Base-by-base conservation (phyloP, 2,329 filamentous ascomycete species). In the Epichloe uncinata region DNA sequence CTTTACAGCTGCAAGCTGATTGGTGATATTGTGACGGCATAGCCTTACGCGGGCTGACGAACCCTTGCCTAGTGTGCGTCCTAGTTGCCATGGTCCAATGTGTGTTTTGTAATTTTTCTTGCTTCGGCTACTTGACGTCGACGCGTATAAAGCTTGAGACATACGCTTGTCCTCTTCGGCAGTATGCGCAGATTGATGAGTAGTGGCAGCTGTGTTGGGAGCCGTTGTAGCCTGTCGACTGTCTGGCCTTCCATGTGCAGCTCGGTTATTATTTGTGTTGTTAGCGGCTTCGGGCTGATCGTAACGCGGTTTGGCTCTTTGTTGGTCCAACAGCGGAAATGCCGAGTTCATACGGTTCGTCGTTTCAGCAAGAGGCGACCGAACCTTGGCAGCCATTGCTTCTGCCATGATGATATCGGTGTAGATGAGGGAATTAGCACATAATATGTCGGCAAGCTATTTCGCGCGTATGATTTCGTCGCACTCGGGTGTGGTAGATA, bases 21-120 rank as follows among this genome's bases (percentile, higher is more conserved):
- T 80, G 4, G 88, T 93, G 20, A 80, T 68, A 22, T 74, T 77
- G 68, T 98, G 90, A 54, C 87, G 82, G 20, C 91, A 94, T 36
- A 93, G 73, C 49, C 91, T 79, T 15, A 98, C 93, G 30, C 87
- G 81, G 13, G 89, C 91, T 46, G 88, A 95, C 2, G 90, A 89
- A 3, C 93, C 93, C 58, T 87, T 86, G 0, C 93, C 93, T 30
- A 98, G 74, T 0, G 87, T 95, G 63, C 80, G 88, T 6, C 93
- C 93, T 3, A 98, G 71, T 56, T 91, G 82, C 93, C 93, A 98
- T 56, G 91, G 91, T 0, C 93, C 93, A 59, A 98, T 87, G 59
- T 88, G 84, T 11, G 84, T 87, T 67, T 84, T 84, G 55, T 72
- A 71, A 26, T 67, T 69, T 55, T 66, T 66, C 51, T 65, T 67